These are phyloP conservation scores for Fallopia convolvulus DNA, from an alignment of 148 eudicot species.

Conservation along the genomic window DNA sequence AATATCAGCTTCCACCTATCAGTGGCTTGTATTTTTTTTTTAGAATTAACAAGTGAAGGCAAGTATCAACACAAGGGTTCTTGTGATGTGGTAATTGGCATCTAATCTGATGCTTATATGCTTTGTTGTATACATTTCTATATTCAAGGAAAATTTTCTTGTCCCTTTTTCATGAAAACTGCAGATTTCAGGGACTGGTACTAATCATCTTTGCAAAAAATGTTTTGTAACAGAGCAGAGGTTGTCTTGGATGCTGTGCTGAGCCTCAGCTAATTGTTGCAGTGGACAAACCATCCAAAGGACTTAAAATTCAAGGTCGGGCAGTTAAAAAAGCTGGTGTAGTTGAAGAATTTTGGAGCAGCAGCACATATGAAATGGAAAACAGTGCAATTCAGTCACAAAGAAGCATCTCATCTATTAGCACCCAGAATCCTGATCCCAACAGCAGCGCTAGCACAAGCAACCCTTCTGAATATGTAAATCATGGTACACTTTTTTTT, in stretches of 20 bases:
- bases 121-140: not conserved
- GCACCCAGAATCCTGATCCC: constrained; percentile 53
- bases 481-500: constrained; percentile 64
- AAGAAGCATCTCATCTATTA: constrained; percentile 72
- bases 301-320: constrained; percentile 57
- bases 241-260: constrained; percentile 90
- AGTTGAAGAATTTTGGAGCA: constrained; percentile 72
- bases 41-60: not conserved
- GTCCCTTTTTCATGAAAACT: not conserved
- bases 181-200: constrained; percentile 9
- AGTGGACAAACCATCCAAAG: constrained; percentile 72
- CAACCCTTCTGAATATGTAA: constrained; percentile 69
- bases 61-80: not conserved
- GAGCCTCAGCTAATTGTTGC: constrained; percentile 57
- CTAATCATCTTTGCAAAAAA: constrained; percentile 32
- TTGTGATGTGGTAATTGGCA: not conserved
- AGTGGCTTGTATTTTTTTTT: not conserved
- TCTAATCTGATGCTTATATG: not conserved
- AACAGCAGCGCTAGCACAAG: constrained; percentile 36
- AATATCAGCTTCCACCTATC: not conserved
- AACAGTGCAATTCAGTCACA: constrained; percentile 65
- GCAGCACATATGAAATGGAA: constrained; percentile 65
- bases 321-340: constrained; percentile 33
- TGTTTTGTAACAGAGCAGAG: constrained; percentile 94
- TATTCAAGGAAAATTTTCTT: not conserved